Evolutionary conservation across 73 alveolate genomes (phyloP).

Genomic region (Tetrahymena elliotti): DNA sequence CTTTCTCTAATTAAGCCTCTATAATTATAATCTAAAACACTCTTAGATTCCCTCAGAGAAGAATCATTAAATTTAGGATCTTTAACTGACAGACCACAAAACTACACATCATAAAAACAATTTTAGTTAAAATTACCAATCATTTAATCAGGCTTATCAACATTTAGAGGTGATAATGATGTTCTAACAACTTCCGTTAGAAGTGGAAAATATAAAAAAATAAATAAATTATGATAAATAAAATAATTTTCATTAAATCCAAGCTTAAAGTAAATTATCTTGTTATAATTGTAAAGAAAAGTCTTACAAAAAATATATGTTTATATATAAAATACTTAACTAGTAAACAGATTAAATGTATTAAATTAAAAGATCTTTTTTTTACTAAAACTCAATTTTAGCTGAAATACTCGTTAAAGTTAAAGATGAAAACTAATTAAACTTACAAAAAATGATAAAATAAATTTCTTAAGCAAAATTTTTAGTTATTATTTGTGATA

Average conservation of each 20-base stretch:
- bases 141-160: background rate
- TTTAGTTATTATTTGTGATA: too few species aligned
- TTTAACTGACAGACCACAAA: background rate
- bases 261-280: too few species aligned
- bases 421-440: too few species aligned
- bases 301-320: too few species aligned
- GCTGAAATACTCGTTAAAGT: too few species aligned
- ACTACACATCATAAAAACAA: background rate
- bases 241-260: background rate
- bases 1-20: background rate
- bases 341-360: too few species aligned
- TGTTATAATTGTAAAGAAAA: too few species aligned
- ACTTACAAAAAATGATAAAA: too few species aligned
- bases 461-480: too few species aligned
- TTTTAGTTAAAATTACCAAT: background rate
- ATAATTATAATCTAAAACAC: background rate
- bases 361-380: too few species aligned
- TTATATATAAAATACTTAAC: too few species aligned
- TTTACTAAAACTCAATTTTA: too few species aligned
- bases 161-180: background rate
- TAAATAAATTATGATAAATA: background rate
- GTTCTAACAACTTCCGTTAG: background rate
- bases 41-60: background rate
- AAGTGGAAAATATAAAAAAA: background rate
- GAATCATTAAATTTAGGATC: background rate